Evolutionary conservation across 139 green algal species (phyloP), one percentile per base, ranked within the genome.

Genomic region (Microglena sp.): DNA sequence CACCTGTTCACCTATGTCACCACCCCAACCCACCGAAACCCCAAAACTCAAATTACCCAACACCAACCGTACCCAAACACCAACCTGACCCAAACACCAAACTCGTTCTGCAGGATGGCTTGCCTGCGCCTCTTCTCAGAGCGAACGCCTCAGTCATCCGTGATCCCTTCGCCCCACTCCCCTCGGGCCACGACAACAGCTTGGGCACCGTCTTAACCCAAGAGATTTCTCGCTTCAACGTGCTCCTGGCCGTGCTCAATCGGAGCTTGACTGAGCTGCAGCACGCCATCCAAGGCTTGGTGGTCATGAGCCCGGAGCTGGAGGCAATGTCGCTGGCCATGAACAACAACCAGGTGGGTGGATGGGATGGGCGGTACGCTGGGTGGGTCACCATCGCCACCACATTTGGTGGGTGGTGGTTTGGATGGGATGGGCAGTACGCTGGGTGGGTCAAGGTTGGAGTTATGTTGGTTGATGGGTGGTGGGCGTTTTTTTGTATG

Each of bases 221-320:
- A 62, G 69, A 71, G 62, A 57, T 46, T 67, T 43, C 43, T 27
- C 55, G 62, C 1, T 55, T 45, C 44, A 70, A 76, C 35, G 26
- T 30, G 53, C 68, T 75, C 31, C 36, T 66, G 31, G 36, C 1
- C 5, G 26, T 73, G 32, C 28, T 67, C 36, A 55, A n/a, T 7
- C 55, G 55, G 28, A 71, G 67, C 40, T 60, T 90, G 33, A 18
- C 45, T 28, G 80, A 90, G 56, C 74, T 91, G 73, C 64, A 81
- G 62, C 68, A 71, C 32, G 86, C 83, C 5, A 72, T 91, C 31
- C 68, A 83, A 45, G 87, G 87, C 2, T 58, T 87, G 45, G 80
- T 85, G n/a, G 75, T 92, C 18, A 92, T 92, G 83, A 84, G 68
- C 31, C 44, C 40, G 18, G 82, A 91, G 28, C 45, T 90, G 36